A percentile compares a stretch with the other conserved stretches of the same genome.
These are phyloP conservation scores for Pyricularia grisea DNA, from an alignment of 2,329 filamentous ascomycete genomes.

Conservation along the genomic window DNA sequence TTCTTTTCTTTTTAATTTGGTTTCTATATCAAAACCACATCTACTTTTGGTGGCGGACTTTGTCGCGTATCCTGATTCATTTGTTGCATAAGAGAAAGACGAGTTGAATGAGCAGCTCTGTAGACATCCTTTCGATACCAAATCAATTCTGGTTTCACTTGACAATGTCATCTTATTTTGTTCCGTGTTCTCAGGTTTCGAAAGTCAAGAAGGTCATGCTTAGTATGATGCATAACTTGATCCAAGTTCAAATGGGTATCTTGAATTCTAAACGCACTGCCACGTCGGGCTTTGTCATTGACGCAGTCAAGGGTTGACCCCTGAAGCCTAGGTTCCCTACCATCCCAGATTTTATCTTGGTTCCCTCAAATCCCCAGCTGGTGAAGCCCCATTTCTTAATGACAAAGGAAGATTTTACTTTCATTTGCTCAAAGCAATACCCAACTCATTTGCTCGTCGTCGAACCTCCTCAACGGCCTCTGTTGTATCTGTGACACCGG, in stretches of 20 bases:
- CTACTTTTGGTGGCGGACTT: too few species aligned
- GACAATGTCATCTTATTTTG: too few species aligned
- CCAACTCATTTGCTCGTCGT: slow-evolving; percentile 40
- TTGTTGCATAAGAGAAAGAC: too few species aligned
- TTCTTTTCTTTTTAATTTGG: too few species aligned
- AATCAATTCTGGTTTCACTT: too few species aligned
- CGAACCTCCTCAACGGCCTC: slow-evolving; percentile 53
- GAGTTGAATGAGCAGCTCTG: too few species aligned
- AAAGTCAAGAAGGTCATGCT: not conserved
- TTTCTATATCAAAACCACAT: too few species aligned
- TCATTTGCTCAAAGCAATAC: slow-evolving; percentile 18
- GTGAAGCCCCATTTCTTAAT: not conserved
- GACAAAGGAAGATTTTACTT: not conserved
- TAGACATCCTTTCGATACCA: too few species aligned
- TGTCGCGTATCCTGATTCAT: too few species aligned
- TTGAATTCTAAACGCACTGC: not conserved
- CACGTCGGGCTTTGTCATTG: not conserved
- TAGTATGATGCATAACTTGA: not conserved
- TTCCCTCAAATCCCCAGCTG: not conserved
- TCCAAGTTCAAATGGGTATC: not conserved
- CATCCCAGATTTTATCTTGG: not conserved
- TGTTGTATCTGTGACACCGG: slow-evolving; percentile 47
- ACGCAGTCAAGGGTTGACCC: not conserved
- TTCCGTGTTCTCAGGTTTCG: too few species aligned
- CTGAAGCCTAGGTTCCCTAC: not conserved